phyloP scores from a whole-genome alignment of 768 basidiomycete species.

The Amanita fuliginea region DNA sequence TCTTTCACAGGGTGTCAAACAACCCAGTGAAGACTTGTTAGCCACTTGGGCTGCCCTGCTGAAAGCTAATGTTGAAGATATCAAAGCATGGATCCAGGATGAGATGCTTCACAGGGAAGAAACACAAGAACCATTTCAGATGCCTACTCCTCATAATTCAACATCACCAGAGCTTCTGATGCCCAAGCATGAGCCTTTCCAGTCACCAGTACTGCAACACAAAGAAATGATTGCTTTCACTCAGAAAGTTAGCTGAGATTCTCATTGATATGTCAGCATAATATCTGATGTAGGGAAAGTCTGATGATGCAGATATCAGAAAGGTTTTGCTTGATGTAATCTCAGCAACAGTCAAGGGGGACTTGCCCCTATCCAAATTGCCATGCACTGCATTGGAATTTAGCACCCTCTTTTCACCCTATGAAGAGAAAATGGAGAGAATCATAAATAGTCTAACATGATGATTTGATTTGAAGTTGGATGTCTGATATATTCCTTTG shows the following conservation, averaged over 20 bases:
- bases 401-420: neutral
- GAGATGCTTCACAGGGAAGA: conserved; percentile 1
- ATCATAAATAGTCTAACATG: neutral
- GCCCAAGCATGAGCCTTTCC: neutral
- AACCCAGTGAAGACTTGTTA: conserved; percentile 17
- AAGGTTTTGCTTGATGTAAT: neutral
- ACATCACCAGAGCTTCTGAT: conserved; percentile 1
- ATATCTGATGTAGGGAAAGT: neutral
- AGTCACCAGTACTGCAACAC: neutral
- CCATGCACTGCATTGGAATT: conserved; percentile 1
- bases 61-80: conserved; percentile 11
- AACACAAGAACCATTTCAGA: neutral
- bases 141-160: conserved; percentile 6
- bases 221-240: neutral
- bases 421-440: conserved; percentile 3
- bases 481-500: too few relatives aligned
- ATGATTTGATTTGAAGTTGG: too few relatives aligned
- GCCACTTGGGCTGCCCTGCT: conserved; percentile 21
- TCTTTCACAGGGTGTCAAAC: conserved; percentile 12
- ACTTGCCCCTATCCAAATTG: neutral
- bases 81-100: conserved; percentile 14
- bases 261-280: neutral
- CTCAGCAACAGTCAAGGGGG: neutral
- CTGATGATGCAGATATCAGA: neutral
- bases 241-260: neutral